Evolutionary conservation across 1,139 yeast species (phyloP), one percentile per base, ranked within the genome.

Genomic region (Taphrina betulina): DNA sequence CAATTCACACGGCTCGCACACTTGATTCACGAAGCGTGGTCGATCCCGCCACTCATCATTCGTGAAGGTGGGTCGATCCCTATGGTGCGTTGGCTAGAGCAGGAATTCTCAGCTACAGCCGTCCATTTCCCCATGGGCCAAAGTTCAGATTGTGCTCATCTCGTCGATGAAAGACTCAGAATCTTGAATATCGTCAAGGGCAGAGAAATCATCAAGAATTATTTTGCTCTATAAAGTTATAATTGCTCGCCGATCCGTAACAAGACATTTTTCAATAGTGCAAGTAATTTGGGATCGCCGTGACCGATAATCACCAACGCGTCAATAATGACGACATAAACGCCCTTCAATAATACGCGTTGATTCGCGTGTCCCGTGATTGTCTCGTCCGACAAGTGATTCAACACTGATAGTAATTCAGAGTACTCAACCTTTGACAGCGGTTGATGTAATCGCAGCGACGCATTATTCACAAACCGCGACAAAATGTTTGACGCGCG

Each of bases 51-150:
- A 0, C 72, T 92, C 43, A 83, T 82, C 60, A 87, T 92, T 44
- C 79, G 97, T 62, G 98, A 92, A 72, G 98, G 98, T 59, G 98
- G 98, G 0, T 86, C 96, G 0, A 89, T 92, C 67, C 97, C 98
- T 1, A 83, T 92, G 12, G 82, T 94, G 5, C 72, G 96, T 60
- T 85, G 85, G 61, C 72, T 92, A 63, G 98, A 92, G 65, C 85
- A 85, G 67, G 76, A 79, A 17, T 85, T 92, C 63, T 70, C 77
- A 54, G 96, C 97, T 1, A 86, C 88, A 19, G 97, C 96, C 1
- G 95, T 92, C 0, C 97, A 92, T 69, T 79, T 92, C 38, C 98
- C 98, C 1, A 88, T 96, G 68, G 98, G 98, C 0, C 98, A 92
- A 71, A 80, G 94, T 0, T 82, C 94, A 48, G 98, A 92, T 68